Percentiles rank a stretch among this genome's conserved stretches.
Evolutionary conservation across 2,329 filamentous ascomycete genomes (phyloP).

Genomic region (Fusarium scirpi): DNA sequence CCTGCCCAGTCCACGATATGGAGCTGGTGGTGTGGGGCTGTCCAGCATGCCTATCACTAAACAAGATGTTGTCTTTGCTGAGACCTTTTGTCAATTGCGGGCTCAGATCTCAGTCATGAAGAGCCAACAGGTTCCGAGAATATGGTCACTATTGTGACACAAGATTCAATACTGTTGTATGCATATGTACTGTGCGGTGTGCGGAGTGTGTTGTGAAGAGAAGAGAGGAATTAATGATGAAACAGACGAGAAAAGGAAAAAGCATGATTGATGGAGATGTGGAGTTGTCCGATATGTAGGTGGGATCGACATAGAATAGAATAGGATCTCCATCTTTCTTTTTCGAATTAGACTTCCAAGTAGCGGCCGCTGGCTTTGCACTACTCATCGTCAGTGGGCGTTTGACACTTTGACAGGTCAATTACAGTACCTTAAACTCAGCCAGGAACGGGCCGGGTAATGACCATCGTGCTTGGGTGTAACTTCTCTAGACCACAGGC

Average conservation of each 20-base stretch:
- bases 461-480: background rate
- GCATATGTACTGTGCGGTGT: background rate
- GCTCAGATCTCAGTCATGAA: conserved; percentile 35
- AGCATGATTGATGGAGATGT: background rate
- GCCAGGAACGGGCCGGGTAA: conserved; percentile 34
- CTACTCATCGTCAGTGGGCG: conserved; percentile 1
- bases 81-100: conserved; percentile 16
- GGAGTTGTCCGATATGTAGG: background rate
- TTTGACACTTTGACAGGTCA: conserved; percentile 31
- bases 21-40: conserved; percentile 18
- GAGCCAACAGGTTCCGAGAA: conserved; percentile 23
- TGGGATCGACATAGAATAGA: background rate
- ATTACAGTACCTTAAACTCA: conserved; percentile 8
- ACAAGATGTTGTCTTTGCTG: background rate
- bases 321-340: background rate
- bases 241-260: background rate
- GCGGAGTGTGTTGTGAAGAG: background rate
- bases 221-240: background rate
- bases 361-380: conserved; percentile 3
- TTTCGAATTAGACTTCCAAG: conserved; percentile 8
- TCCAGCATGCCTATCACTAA: background rate
- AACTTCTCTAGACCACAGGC: background rate
- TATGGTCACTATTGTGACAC: conserved; percentile 14
- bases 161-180: background rate
- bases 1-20: background rate